A percentile compares a stretch with the other conserved stretches of the same genome.
phyloP scores from a whole-genome alignment of 305 asterid genomes.

The Solanum chacoense region DNA sequence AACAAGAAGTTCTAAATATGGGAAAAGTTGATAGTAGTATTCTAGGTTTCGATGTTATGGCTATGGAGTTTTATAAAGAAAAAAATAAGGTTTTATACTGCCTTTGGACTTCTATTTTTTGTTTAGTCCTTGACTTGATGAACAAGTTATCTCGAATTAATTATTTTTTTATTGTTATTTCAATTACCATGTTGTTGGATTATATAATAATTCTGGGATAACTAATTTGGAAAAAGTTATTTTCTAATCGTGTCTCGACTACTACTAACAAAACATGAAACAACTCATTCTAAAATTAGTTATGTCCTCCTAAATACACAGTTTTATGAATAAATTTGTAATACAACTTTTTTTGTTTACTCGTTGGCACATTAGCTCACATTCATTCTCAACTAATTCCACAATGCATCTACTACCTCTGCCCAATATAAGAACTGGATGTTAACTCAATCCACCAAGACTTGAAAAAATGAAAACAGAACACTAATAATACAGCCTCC shows the following conservation, averaged over 20 bases:
- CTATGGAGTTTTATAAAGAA: not conserved
- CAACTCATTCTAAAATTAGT: too few species aligned
- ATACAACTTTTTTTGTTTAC: too few species aligned
- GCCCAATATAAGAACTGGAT: not conserved
- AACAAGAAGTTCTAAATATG: not conserved
- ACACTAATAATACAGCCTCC: not conserved
- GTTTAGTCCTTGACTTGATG: not conserved
- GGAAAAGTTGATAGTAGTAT: too few species aligned
- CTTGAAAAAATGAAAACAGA: fast-evolving
- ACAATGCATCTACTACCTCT: not conserved
- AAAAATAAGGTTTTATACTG: not conserved
- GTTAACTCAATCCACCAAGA: not conserved
- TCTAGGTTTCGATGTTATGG: not conserved
- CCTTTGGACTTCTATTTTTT: not conserved
- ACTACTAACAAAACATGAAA: too few species aligned
- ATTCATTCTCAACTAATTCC: not conserved
- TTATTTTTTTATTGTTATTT: too few species aligned
- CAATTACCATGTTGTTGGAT: not conserved
- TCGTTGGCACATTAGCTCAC: too few species aligned
- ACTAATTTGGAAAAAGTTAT: not conserved
- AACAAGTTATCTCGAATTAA: not conserved
- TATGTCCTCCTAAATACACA: fast-evolving
- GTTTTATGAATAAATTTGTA: not conserved
- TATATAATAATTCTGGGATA: not conserved
- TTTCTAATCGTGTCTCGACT: too few species aligned